These are phyloP conservation scores for Toxoplasma gondii DNA, from an alignment of 169 alveolate species.

Conservation along the genomic window DNA sequence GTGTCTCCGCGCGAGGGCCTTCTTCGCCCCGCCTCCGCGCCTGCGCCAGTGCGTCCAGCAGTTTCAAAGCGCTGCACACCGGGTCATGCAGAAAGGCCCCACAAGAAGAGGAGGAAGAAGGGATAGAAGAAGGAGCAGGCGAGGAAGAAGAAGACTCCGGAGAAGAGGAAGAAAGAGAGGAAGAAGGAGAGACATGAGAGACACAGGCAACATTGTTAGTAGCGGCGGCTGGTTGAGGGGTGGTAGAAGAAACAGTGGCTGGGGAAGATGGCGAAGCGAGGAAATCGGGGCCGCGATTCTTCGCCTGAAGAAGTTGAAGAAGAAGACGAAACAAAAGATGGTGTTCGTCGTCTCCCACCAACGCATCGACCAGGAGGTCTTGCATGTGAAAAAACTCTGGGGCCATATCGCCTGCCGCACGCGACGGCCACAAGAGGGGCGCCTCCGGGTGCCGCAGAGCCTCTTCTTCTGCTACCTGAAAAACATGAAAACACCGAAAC, in stretches of 20 bases:
- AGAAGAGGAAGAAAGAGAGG: background rate
- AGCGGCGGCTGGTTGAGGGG: background rate
- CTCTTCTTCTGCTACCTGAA: slow-evolving; percentile 34
- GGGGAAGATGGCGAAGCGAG: background rate
- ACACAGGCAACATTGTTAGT: background rate
- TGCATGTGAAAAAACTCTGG: slow-evolving; percentile 25
- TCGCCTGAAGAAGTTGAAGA: slow-evolving; percentile 18
- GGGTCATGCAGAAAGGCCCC: slow-evolving; percentile 19
- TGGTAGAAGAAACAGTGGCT: background rate
- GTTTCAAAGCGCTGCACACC: slow-evolving; percentile 40
- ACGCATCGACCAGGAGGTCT: slow-evolving; percentile 8
- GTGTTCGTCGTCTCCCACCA: background rate
- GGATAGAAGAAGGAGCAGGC: background rate
- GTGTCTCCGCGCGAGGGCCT: too few relatives aligned
- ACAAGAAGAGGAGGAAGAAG: background rate
- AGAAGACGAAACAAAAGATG: background rate
- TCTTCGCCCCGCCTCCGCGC: background rate
- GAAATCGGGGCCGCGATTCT: slow-evolving; percentile 20
- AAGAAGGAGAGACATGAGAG: background rate
- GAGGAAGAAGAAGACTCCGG: background rate
- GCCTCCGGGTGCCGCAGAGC: slow-evolving; percentile 13
- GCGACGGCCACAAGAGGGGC: slow-evolving; percentile 19
- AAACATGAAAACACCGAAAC: background rate
- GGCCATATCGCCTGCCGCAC: background rate
- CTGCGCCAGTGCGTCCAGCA: slow-evolving; percentile 16